These are phyloP conservation scores for Favolaschia claudopus DNA, from an alignment of 768 basidiomycete genomes.

Conservation along the genomic window DNA sequence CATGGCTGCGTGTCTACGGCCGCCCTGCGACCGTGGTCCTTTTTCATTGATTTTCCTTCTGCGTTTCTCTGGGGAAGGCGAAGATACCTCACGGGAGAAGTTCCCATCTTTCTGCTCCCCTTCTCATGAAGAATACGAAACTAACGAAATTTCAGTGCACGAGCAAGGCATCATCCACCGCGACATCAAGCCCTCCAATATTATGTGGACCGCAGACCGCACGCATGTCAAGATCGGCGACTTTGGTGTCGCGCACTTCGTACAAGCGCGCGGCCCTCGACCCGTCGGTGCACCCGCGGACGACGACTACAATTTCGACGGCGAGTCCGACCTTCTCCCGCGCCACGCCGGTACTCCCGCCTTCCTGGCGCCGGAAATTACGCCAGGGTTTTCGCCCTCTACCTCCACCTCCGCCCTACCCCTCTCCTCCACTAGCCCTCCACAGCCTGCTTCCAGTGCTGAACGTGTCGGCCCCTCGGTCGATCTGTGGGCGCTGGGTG, in stretches of 20 bases:
- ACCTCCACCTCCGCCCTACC: constrained; percentile 32
- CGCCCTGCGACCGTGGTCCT: too few species aligned
- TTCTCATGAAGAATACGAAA: too few species aligned
- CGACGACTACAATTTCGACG: constrained; percentile 77
- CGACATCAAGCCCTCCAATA: constrained; percentile 98
- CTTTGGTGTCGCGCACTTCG: constrained; percentile 97
- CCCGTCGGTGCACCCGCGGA: constrained; percentile 65
- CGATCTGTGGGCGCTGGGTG: constrained; percentile 97
- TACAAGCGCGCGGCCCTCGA: constrained; percentile 73
- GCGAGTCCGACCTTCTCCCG: constrained; percentile 63
- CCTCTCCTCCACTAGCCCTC: constrained; percentile 40
- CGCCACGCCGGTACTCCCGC: constrained; percentile 95
- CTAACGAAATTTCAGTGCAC: too few species aligned
- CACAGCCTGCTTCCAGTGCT: too few species aligned
- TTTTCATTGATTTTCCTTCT: not conserved
- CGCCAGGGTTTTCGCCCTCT: too few species aligned
- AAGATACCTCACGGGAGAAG: too few species aligned
- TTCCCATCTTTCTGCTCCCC: not conserved
- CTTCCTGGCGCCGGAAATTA: constrained; percentile 96
- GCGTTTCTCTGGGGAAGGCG: too few species aligned
- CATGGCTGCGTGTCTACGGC: too few species aligned
- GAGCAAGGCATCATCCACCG: constrained; percentile 98
- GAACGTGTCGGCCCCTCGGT: constrained; percentile 95
- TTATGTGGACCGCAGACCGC: constrained; percentile 88
- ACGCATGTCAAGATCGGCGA: constrained; percentile 95